Evolutionary conservation across 148 eudicot species (phyloP), one percentile per base, ranked within the genome.

Genomic region (Cornus controversa): DNA sequence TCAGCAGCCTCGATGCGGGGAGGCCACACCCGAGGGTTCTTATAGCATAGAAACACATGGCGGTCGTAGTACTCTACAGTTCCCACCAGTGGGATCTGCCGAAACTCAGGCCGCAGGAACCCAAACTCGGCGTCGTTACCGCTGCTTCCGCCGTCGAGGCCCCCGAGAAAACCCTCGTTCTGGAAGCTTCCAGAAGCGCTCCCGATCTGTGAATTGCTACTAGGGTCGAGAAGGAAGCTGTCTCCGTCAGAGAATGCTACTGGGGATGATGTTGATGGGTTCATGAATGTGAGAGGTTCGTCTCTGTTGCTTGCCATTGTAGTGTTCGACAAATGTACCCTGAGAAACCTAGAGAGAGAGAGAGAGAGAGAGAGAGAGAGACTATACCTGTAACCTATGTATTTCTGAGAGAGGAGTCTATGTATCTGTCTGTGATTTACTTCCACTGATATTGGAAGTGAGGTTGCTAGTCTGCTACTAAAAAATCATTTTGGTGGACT

Each of bases 1-100:
- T 96, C 99, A 22, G 99, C 97, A 58, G 98, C 99, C 79, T 96
- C 94, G 66, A 96, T 96, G n/a, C 99, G 81, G 3, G 94, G 90
- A 7, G 99, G 99, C 99, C 99, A 96, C 66, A 88, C 94, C 6
- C 74, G 79, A 74, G 99, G 99, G 80, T 89, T 90, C 80, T 96
- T 96, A 64, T 96, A 96, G 68, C 99, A 96, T 3, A 96, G 87
- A 66, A 96, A 96, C n/a, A 96, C 93, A 80, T 96, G 99, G 20
- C 99, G 89, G 36, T 87, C 86, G 77, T 91, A 90, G 74, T 73
- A 79, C n/a, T 86, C 87, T 0, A 93, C 99, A 10, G 91, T 88
- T 54, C 98, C 99, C 22, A 85, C 90, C 6, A 93, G 76, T 1
- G 73, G 62, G 37, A 66, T 70, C 76, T 84, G 89, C 22, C 92